Conservation (phyloP, 2,329 filamentous ascomycete species). For the Passalora sequoiae region DNA sequence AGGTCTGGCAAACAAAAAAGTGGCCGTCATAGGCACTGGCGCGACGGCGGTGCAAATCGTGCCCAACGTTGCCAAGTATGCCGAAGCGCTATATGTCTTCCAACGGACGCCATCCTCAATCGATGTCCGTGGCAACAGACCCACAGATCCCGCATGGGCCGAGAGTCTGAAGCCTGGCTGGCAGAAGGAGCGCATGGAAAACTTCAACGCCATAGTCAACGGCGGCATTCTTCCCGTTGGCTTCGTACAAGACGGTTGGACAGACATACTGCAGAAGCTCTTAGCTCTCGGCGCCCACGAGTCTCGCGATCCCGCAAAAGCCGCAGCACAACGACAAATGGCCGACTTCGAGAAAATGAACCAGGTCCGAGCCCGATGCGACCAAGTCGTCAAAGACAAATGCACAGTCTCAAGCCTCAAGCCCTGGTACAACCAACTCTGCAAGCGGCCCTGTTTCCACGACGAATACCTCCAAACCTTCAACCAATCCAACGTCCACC, state of each 20-base stretch:
- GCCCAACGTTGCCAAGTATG: slow-evolving; percentile 37
- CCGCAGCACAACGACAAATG: slow-evolving; percentile 19
- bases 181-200: slow-evolving; percentile 45
- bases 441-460: slow-evolving; percentile 60
- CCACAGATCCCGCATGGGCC: slow-evolving; percentile 38
- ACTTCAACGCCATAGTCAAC: slow-evolving; percentile 35
- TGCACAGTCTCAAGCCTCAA: slow-evolving; percentile 50
- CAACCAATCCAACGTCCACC: slow-evolving; percentile 53
- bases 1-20: slow-evolving; percentile 20
- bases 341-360: slow-evolving; percentile 33
- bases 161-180: slow-evolving; percentile 41
- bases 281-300: slow-evolving; percentile 14
- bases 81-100: slow-evolving; percentile 38
- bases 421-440: slow-evolving; percentile 57
- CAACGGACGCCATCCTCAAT: slow-evolving; percentile 37
- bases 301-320: slow-evolving; percentile 13
- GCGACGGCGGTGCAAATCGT: slow-evolving; percentile 35
- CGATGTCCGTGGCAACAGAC: slow-evolving; percentile 39
- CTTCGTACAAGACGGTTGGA: slow-evolving; percentile 26
- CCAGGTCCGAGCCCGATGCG: slow-evolving; percentile 43
- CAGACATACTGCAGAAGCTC: slow-evolving; percentile 21
- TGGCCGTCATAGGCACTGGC: slow-evolving; percentile 22
- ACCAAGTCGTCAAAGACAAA: slow-evolving; percentile 48
- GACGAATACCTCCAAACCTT: slow-evolving; percentile 54
- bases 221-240: slow-evolving; percentile 20